Conservation (phyloP, 1,139 yeast species). For the Candida sanyaensis region DNA sequence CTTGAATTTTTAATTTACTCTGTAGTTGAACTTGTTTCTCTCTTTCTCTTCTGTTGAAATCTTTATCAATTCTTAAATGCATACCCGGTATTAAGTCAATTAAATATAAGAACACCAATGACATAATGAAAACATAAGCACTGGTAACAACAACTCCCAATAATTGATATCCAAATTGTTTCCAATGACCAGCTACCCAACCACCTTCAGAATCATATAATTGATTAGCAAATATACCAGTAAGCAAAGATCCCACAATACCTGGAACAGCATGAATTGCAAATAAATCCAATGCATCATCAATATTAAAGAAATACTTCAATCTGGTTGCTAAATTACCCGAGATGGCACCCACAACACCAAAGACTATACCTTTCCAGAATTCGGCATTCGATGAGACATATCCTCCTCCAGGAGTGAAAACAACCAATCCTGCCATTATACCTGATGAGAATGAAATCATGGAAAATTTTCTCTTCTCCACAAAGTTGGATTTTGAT, state of each 20-base stretch:
- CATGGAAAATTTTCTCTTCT: slow-evolving; percentile 37
- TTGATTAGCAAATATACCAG: slow-evolving; percentile 43
- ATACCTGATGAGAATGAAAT: slow-evolving; percentile 45
- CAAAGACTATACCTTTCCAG: slow-evolving; percentile 46
- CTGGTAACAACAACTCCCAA: slow-evolving; percentile 45
- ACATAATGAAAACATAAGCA: slow-evolving; percentile 38
- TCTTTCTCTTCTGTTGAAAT: slow-evolving; percentile 37
- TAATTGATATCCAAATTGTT: slow-evolving; percentile 51
- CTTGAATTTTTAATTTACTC: slow-evolving; percentile 10
- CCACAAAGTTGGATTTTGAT: slow-evolving; percentile 19
- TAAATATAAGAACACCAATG: slow-evolving; percentile 37
- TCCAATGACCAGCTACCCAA: slow-evolving; percentile 49
- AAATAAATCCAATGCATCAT: slow-evolving; percentile 48
- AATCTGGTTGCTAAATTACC: slow-evolving; percentile 44
- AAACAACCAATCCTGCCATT: slow-evolving; percentile 46
- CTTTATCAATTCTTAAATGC: slow-evolving; percentile 47
- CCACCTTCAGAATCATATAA: slow-evolving; percentile 44
- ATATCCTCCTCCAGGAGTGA: slow-evolving; percentile 51
- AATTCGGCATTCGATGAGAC: slow-evolving; percentile 36
- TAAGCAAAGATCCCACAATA: slow-evolving; percentile 41
- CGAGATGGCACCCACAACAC: slow-evolving; percentile 37
- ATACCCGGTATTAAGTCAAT: slow-evolving; percentile 50
- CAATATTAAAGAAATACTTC: slow-evolving; percentile 40
- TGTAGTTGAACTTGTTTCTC: slow-evolving; percentile 12
- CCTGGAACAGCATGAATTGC: slow-evolving; percentile 51